Conservation (phyloP, 768 basidiomycete species). For the Goffeauzyma gilvescens region DNA sequence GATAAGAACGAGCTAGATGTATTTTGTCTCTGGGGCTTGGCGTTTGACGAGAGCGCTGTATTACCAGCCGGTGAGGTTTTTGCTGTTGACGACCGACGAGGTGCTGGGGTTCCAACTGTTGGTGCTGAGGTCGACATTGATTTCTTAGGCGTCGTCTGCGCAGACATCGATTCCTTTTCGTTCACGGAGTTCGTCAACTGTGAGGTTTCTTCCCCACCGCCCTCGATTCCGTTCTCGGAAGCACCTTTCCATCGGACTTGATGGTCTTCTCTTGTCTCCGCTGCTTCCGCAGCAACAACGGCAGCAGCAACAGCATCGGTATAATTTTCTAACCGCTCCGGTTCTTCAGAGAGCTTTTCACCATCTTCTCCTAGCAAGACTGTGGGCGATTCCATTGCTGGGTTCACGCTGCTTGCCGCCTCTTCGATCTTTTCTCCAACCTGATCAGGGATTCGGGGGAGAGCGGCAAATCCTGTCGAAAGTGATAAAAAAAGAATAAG, state of each 20-base stretch:
- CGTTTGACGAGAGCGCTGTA: not conserved
- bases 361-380: not conserved
- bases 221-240: too few species aligned
- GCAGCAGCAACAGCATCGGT: not conserved
- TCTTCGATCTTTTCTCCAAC: not conserved
- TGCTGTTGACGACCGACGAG: not conserved
- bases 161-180: too few species aligned
- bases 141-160: too few species aligned
- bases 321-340: not conserved
- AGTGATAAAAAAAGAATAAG: not conserved
- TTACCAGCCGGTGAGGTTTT: not conserved
- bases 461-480: slow-evolving; percentile 4
- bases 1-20: slow-evolving; percentile 1
- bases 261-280: slow-evolving; percentile 2
- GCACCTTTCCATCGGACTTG: too few species aligned
- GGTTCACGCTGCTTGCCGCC: not conserved
- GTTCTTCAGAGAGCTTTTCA: not conserved
- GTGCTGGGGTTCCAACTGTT: not conserved
- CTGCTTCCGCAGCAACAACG: not conserved
- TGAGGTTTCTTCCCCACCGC: too few species aligned
- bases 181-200: too few species aligned
- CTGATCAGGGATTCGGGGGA: slow-evolving; percentile 1
- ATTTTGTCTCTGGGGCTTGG: not conserved
- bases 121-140: too few species aligned
- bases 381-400: not conserved